Base-by-base conservation (phyloP, 2,329 filamentous ascomycete genomes). In the Scytalidium lignicola region DNA sequence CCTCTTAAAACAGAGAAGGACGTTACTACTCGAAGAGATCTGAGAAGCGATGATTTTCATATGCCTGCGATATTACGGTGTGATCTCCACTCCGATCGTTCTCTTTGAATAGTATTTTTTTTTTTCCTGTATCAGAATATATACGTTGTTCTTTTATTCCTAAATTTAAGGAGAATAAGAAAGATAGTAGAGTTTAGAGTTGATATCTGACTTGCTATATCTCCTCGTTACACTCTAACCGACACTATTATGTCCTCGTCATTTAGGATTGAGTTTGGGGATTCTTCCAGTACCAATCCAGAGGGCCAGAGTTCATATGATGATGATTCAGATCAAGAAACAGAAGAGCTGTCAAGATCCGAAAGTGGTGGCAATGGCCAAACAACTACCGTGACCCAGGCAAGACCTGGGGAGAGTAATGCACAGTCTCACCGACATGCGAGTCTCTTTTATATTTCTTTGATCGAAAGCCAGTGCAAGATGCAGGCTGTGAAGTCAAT, bases 391-490 rank as follows among this genome's bases (percentile, higher is more conserved):
- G n/a, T 37, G 32, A 37, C n/a, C 12, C 32, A 7, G 15, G 32
- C 32, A 5, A 37, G 32, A 17, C 4, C 12, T 37, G 32, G 32
- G 32, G 32, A 37, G n/a, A 17, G 32, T 17, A 37, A 37, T 13
- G n/a, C 32, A 15, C 54, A 55, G 44, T 51, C 55, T 20, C 50
- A 51, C 17, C 55, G 62, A 37, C 59, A 60, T 44, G 50, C 56
- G 13, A 52, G 28, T 40, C 42, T 62, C 3, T 60, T 63, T 21
- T 58, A 58, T 47, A 55, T 65, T n/a, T 60, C 62, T 39, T 49
- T 65, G 28, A 61, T 65, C 1, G 62, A 64, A 47, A 58, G 53
- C 21, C 46, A 58, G 45, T 65, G 62, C 32, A 59, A 52, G 23
- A 59, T 51, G 20, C 61, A 62, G 51, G 62, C 61, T 22, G 49